These are phyloP conservation scores for Protomyces macrosporus DNA, from an alignment of 1,139 yeast species.

Conservation along the genomic window DNA sequence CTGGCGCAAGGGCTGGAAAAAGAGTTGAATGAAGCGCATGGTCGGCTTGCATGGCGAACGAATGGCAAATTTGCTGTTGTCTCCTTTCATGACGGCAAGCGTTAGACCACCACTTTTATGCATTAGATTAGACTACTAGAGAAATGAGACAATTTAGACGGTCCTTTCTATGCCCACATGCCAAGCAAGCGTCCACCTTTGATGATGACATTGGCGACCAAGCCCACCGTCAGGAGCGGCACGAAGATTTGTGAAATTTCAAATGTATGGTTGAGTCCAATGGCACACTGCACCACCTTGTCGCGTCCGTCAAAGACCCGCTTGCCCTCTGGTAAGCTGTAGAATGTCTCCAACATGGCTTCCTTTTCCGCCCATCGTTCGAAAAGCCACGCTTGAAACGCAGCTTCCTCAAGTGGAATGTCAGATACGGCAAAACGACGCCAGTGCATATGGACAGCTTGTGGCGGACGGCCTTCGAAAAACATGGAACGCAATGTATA, in stretches of 20 bases:
- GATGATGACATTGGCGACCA: background rate
- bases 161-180: background rate
- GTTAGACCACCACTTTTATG: background rate
- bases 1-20: constrained; percentile 59
- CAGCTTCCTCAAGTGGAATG: constrained; percentile 7
- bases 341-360: constrained; percentile 5
- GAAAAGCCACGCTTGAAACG: constrained; percentile 12
- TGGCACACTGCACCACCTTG: background rate
- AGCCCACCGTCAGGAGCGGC: background rate
- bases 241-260: background rate
- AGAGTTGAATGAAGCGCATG: constrained; percentile 42
- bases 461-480: constrained; percentile 67
- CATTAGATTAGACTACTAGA: background rate
- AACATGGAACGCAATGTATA: constrained; percentile 63
- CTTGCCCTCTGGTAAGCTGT: background rate
- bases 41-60: constrained; percentile 29
- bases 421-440: constrained; percentile 16
- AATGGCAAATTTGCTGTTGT: constrained; percentile 29
- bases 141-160: background rate
- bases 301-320: constrained; percentile 2
- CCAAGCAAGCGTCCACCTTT: background rate
- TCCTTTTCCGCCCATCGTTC: constrained; percentile 19
- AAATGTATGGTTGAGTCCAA: background rate
- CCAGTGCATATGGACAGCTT: constrained; percentile 44
- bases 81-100: constrained; percentile 22